phyloP scores from a whole-genome alignment of 148 eudicot species.

The Vaccinium vitisidaea region DNA sequence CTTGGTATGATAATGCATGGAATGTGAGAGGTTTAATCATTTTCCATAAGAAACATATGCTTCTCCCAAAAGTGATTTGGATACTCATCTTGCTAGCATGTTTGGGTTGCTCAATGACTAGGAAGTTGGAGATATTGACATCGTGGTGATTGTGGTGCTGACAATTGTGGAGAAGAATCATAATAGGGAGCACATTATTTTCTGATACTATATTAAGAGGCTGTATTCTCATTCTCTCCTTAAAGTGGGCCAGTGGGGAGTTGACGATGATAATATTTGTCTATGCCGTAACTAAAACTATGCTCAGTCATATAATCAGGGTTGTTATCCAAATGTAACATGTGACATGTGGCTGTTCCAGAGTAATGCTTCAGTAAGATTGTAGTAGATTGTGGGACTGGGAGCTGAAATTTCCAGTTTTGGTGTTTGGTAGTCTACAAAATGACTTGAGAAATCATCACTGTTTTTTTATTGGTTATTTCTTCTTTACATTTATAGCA shows the following conservation, averaged over 20 bases:
- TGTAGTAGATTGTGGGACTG: neutral
- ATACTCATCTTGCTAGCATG: neutral
- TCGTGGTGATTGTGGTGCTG: neutral
- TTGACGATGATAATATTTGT: neutral
- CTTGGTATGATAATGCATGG: neutral
- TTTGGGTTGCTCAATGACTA: neutral
- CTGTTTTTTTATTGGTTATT: neutral
- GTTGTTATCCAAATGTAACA: neutral
- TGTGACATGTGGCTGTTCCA: neutral
- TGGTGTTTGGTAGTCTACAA: neutral
- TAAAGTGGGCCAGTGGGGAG: neutral
- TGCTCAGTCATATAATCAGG: neutral
- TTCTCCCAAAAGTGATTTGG: neutral
- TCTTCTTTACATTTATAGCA: neutral
- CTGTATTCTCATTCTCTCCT: neutral
- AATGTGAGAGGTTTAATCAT: neutral
- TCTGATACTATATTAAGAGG: neutral
- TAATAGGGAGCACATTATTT: neutral
- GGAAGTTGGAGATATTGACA: neutral
- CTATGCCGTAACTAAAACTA: neutral
- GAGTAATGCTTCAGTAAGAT: neutral
- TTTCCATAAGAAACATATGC: neutral
- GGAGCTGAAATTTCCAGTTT: neutral
- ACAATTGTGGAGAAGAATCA: neutral
- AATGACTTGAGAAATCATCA: neutral